Conservation (phyloP, 768 basidiomycete species). For the Neoboletus brunneissimus region DNA sequence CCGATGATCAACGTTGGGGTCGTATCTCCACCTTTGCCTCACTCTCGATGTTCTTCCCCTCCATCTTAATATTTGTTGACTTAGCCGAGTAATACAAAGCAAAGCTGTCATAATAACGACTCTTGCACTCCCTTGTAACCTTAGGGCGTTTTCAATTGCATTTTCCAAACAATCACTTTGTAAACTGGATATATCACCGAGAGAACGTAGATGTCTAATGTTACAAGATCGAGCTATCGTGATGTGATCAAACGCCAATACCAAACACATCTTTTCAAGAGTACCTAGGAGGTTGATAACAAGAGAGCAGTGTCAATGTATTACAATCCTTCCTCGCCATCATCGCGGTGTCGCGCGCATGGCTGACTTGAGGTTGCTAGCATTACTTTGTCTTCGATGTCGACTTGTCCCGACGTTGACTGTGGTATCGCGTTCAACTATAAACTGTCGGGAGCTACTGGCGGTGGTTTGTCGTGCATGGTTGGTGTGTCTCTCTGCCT, state of each 20-base stretch:
- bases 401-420: conserved; percentile 28
- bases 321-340: conserved; percentile 1
- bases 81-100: conserved; percentile 25
- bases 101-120: conserved; percentile 29
- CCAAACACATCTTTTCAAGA: conserved; percentile 11
- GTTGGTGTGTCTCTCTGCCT: conserved; percentile 28
- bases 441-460: conserved; percentile 22
- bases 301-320: neutral
- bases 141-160: conserved; percentile 18
- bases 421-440: conserved; percentile 30
- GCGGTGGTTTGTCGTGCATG: conserved; percentile 22
- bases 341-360: conserved; percentile 36
- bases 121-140: conserved; percentile 23
- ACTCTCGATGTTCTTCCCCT: conserved; percentile 18
- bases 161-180: conserved; percentile 12
- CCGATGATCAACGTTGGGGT: conserved; percentile 41
- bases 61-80: conserved; percentile 21
- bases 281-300: conserved; percentile 1
- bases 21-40: conserved; percentile 20
- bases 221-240: conserved; percentile 21
- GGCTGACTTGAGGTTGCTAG: conserved; percentile 36
- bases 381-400: conserved; percentile 30
- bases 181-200: conserved; percentile 15
- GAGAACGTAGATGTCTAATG: conserved; percentile 14
- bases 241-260: neutral